A percentile compares a stretch with the other conserved stretches of the same genome.
phyloP scores from a whole-genome alignment of 768 basidiomycete genomes.

The Termitomyces sp. region DNA sequence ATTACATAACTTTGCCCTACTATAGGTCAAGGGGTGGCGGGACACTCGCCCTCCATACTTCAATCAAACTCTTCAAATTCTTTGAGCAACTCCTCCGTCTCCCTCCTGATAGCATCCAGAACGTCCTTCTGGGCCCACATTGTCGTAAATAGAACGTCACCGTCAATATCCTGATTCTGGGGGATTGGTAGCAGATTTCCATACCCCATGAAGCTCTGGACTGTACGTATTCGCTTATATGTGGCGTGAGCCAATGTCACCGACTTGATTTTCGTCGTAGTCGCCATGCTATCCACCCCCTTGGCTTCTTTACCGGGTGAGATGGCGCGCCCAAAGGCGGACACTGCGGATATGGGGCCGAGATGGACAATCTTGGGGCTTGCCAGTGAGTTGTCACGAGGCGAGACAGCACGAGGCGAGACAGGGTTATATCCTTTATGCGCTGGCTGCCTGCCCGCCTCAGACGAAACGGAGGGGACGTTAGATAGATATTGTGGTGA shows the following conservation, averaged over 20 bases:
- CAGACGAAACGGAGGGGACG: slow-evolving; percentile 15
- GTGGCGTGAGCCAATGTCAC: slow-evolving; percentile 50
- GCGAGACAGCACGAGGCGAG: too few relatives aligned
- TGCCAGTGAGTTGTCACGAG: slow-evolving; percentile 29
- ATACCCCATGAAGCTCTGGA: slow-evolving; percentile 66
- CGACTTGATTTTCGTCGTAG: slow-evolving; percentile 46
- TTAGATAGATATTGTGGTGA: slow-evolving; percentile 23
- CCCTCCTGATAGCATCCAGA: slow-evolving; percentile 46
- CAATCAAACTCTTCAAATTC: slow-evolving; percentile 47
- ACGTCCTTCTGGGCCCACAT: slow-evolving; percentile 57
- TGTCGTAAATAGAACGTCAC: slow-evolving; percentile 30
- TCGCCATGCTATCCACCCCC: slow-evolving; percentile 23
- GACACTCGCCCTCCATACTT: slow-evolving; percentile 26
- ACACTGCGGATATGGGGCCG: slow-evolving; percentile 43
- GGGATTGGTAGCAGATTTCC: slow-evolving; percentile 49
- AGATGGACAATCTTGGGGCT: slow-evolving; percentile 59
- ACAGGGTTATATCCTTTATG: slow-evolving; percentile 39
- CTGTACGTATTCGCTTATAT: slow-evolving; percentile 56
- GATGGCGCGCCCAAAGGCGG: slow-evolving; percentile 28
- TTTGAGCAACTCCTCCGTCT: slow-evolving; percentile 54
- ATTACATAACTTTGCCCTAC: too few relatives aligned
- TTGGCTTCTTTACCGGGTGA: slow-evolving; percentile 24
- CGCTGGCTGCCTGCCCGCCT: slow-evolving; percentile 36
- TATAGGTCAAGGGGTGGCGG: slow-evolving; percentile 24
- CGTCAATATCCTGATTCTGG: slow-evolving; percentile 22